phyloP scores from a whole-genome alignment of 768 basidiomycete species.

The Russula griseocarnosa region DNA sequence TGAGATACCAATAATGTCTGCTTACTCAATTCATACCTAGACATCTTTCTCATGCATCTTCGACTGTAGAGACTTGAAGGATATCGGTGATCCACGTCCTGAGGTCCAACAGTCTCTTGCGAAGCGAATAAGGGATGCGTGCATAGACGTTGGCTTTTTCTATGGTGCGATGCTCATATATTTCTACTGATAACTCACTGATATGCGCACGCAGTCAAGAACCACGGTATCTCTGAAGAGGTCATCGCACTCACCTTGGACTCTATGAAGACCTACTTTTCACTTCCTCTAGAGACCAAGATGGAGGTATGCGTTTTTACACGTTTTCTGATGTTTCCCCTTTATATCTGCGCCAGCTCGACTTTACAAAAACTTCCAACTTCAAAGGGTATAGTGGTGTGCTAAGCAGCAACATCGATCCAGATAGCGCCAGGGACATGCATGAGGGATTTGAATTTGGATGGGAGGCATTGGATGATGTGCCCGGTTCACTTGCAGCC shows the following conservation, averaged over 20 bases:
- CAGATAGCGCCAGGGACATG: constrained; percentile 75
- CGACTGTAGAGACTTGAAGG: constrained; percentile 38
- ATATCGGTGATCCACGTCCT: constrained; percentile 40
- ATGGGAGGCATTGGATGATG: constrained; percentile 51
- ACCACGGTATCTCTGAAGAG: constrained; percentile 65
- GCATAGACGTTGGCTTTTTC: constrained; percentile 80
- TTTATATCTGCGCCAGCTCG: constrained; percentile 44
- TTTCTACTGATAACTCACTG: background rate
- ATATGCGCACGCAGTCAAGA: constrained; percentile 50
- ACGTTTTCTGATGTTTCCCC: background rate
- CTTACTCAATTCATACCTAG: background rate
- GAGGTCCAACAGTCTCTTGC: constrained; percentile 46
- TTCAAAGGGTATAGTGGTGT: constrained; percentile 77
- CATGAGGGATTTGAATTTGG: constrained; percentile 91
- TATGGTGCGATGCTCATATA: constrained; percentile 48
- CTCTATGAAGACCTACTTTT: constrained; percentile 61
- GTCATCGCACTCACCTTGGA: constrained; percentile 45
- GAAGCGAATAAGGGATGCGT: constrained; percentile 62
- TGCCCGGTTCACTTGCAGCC: constrained; percentile 30
- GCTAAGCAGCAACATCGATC: constrained; percentile 69
- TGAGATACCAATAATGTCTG: constrained; percentile 26
- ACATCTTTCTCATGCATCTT: background rate
- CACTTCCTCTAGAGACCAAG: constrained; percentile 57
- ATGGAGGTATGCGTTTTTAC: constrained; percentile 47
- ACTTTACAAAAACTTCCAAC: constrained; percentile 60